Percentiles rank a stretch among this genome's conserved stretches.
Evolutionary conservation across 2,329 filamentous ascomycete species (phyloP).

Genomic region (Arthrobotrys conoides): DNA sequence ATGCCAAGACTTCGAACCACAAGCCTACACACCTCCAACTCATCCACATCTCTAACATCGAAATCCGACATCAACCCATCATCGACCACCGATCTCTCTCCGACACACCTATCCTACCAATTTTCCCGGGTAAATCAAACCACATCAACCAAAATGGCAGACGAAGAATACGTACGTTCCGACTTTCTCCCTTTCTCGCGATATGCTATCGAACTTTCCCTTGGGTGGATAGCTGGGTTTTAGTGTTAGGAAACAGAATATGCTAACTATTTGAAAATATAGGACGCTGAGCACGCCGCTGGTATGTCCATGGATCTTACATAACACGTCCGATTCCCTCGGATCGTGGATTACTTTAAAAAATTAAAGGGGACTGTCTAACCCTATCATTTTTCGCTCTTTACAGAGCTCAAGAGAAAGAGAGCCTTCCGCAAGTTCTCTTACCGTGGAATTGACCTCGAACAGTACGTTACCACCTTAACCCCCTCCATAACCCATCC

Average conservation of each 20-base stretch:
- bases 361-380: slow-evolving; percentile 63
- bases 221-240: slow-evolving; percentile 65
- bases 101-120: slow-evolving; percentile 65
- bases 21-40: slow-evolving; percentile 69
- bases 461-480: slow-evolving; percentile 80
- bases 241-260: slow-evolving; percentile 71
- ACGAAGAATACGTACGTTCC: slow-evolving; percentile 85
- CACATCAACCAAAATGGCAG: slow-evolving; percentile 79
- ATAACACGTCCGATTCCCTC: slow-evolving; percentile 23
- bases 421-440: slow-evolving; percentile 99
- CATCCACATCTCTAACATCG: slow-evolving; percentile 69
- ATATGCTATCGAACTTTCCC: slow-evolving; percentile 64
- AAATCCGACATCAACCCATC: slow-evolving; percentile 65
- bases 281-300: slow-evolving; percentile 64
- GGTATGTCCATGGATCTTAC: slow-evolving; percentile 62
- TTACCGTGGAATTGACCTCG: slow-evolving; percentile 99
- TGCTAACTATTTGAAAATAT: slow-evolving; percentile 51
- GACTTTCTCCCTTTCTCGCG: slow-evolving; percentile 35
- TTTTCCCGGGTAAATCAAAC: slow-evolving; percentile 66
- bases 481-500: not conserved
- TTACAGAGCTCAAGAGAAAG: slow-evolving; percentile 97
- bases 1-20: slow-evolving; percentile 56
- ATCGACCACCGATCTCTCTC: slow-evolving; percentile 62
- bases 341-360: slow-evolving; percentile 44
- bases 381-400: slow-evolving; percentile 60